Evolutionary conservation across 192 early-diverging fungal genomes (phyloP).

Genomic region (Coemansia sp.): DNA sequence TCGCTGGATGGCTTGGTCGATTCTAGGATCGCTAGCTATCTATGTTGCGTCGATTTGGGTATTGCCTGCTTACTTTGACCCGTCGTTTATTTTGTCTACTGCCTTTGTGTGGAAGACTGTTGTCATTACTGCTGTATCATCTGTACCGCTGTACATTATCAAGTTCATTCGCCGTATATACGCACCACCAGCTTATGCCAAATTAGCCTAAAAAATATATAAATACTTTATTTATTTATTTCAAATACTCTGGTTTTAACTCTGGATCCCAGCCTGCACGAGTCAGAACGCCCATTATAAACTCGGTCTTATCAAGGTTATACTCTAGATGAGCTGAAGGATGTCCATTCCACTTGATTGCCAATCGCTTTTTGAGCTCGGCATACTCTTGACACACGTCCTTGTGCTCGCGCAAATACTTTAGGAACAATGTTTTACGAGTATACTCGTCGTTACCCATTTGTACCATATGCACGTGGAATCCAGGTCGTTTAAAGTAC

Average conservation of each 20-base stretch:
- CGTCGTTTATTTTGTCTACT: conserved; percentile 81
- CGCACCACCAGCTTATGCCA: conserved; percentile 89
- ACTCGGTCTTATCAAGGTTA: conserved; percentile 16
- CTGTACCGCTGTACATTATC: conserved; percentile 84
- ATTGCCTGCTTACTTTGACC: conserved; percentile 89
- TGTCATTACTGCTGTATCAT: conserved; percentile 86
- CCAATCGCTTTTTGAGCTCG: conserved; percentile 16
- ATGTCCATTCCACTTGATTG: conserved; percentile 14
- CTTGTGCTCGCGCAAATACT: conserved; percentile 7
- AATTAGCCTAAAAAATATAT: conserved; percentile 60
- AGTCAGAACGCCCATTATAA: conserved; percentile 18
- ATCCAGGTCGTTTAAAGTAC: conserved; percentile 14
- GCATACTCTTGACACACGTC: conserved; percentile 15
- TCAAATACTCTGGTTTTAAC: background rate
- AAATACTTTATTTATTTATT: background rate
- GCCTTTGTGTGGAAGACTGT: conserved; percentile 90
- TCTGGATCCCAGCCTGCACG: background rate
- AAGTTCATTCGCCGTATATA: conserved; percentile 77
- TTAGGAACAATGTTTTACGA: conserved; percentile 12
- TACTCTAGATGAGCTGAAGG: background rate
- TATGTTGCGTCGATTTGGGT: conserved; percentile 91
- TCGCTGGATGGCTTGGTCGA: conserved; percentile 82
- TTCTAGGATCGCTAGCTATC: conserved; percentile 77
- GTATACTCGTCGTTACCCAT: conserved; percentile 12
- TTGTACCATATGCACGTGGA: conserved; percentile 18